phyloP scores from a whole-genome alignment of 805 yeast species.

The Citeromyces nyonsensis region DNA sequence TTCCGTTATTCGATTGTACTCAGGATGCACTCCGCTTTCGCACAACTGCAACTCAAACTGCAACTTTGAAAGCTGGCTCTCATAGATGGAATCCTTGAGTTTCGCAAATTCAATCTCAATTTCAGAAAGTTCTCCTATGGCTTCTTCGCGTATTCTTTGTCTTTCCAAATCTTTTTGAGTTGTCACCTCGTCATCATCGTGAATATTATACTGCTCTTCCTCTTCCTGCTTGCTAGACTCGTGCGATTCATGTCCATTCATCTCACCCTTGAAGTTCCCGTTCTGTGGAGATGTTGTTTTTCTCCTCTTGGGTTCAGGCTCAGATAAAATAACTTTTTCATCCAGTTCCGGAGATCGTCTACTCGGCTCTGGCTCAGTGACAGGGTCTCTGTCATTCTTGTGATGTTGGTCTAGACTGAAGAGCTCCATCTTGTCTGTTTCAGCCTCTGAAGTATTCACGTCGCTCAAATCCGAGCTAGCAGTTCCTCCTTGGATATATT shows the following conservation, averaged over 20 bases:
- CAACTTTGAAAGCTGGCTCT: slow-evolving; percentile 62
- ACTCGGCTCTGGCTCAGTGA: not conserved
- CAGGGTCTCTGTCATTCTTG: too few species aligned
- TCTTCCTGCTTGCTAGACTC: slow-evolving; percentile 10
- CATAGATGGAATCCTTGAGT: slow-evolving; percentile 71
- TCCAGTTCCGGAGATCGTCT: not conserved
- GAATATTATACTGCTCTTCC: slow-evolving; percentile 7
- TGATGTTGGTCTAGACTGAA: slow-evolving; percentile 21
- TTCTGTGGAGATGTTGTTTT: not conserved
- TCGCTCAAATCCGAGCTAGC: slow-evolving; percentile 34
- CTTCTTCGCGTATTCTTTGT: slow-evolving; percentile 36
- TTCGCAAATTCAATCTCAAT: slow-evolving; percentile 82
- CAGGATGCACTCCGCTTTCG: slow-evolving; percentile 84
- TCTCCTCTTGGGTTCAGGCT: not conserved
- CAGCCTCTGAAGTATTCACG: slow-evolving; percentile 68
- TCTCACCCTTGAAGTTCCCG: slow-evolving; percentile 5
- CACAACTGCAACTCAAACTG: slow-evolving; percentile 82
- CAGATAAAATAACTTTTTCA: not conserved
- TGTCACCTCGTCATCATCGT: slow-evolving; percentile 7
- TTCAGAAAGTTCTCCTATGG: slow-evolving; percentile 56
- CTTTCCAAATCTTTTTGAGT: slow-evolving; percentile 11
- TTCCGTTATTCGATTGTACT: slow-evolving; percentile 54
- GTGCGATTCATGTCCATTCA: slow-evolving; percentile 7
- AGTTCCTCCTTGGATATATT: slow-evolving; percentile 5
- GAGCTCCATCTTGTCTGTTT: slow-evolving; percentile 72